Base-by-base conservation (phyloP, 2,329 filamentous ascomycete species). In the Aphanocladium album region DNA sequence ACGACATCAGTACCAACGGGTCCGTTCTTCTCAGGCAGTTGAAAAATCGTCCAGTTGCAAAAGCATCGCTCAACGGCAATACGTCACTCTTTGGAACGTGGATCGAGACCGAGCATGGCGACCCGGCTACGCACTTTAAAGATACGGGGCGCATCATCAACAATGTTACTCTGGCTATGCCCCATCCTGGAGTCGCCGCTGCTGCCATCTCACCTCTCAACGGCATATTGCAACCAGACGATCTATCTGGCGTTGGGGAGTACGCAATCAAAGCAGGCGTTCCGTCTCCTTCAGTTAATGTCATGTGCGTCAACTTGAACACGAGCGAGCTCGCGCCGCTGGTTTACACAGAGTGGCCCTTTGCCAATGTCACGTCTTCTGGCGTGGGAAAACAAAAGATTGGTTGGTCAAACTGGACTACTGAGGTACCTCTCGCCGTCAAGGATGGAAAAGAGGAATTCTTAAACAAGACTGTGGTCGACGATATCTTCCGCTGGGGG, bases 151-250 rank as follows among this genome's bases (percentile, higher is more conserved):
- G 89, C 27, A 79, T 89, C 41, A 76, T 93, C 67, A 90, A 92
- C 69, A 92, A 93, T 64, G 84, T 91, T 27, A 89, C 88, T 0
- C 79, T 93, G 65, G 89, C 89, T 0, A 88, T 93, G 81, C 90
- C 90, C 0, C 90, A 95, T 66, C 79, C 86, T 4, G 77, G 87
- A 0, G 80, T 95, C 0, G 85, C 89, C 37, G 73, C 77, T 14
- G 89, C 90, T 0, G 86, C 88, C 0, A 81, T 77, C 9, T 77
- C 88, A 64, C 73, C 78, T 0, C 70, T 74, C 9, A 93, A 93
- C 67, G 71, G 74, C 0, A 90, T 95, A 33, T 72, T 90, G 9
- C 90, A 93, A 66, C 90, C 90, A 0, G 77, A 80, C 7, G 83
- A 86, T 21, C 75, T 86, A 12, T 80, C 76, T 1, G 89, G 88